A percentile compares a stretch with the other conserved stretches of the same genome.
Conservation (phyloP, 441 rosid genomes). For the Syzygium malaccense region DNA sequence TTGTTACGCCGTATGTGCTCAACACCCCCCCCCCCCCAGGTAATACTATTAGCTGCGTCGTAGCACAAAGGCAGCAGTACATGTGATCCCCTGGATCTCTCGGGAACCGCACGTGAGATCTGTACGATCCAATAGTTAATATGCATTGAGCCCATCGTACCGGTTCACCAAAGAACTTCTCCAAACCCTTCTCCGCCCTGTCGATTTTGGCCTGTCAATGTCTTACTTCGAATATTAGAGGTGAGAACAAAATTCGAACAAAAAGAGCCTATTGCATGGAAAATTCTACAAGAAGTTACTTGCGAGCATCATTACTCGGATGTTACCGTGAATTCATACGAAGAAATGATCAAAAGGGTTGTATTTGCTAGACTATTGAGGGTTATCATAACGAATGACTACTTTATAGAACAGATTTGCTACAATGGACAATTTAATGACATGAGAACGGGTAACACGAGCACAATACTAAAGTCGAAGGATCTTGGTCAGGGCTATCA, state of each 20-base stretch:
- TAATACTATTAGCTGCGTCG: neutral
- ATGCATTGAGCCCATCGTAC: neutral
- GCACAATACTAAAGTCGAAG: neutral
- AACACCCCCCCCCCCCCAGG: neutral
- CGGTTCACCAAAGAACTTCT: neutral
- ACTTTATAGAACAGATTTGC: neutral
- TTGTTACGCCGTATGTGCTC: neutral
- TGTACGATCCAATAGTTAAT: neutral
- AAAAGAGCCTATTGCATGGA: neutral
- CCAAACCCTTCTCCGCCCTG: neutral
- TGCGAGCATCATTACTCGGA: neutral
- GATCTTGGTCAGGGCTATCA: neutral
- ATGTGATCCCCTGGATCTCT: neutral
- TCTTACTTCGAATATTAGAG: neutral
- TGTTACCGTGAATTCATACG: neutral
- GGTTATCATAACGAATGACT: neutral
- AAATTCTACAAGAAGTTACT: neutral
- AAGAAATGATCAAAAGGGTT: neutral
- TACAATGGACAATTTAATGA: neutral
- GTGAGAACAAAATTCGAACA: neutral
- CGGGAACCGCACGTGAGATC: too few relatives aligned
- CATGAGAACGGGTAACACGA: neutral
- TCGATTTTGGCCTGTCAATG: neutral
- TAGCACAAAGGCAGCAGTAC: neutral
- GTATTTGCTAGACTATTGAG: neutral